Evolutionary conservation across 2,329 filamentous ascomycete species (phyloP).

Genomic region (Xylariales sp.): DNA sequence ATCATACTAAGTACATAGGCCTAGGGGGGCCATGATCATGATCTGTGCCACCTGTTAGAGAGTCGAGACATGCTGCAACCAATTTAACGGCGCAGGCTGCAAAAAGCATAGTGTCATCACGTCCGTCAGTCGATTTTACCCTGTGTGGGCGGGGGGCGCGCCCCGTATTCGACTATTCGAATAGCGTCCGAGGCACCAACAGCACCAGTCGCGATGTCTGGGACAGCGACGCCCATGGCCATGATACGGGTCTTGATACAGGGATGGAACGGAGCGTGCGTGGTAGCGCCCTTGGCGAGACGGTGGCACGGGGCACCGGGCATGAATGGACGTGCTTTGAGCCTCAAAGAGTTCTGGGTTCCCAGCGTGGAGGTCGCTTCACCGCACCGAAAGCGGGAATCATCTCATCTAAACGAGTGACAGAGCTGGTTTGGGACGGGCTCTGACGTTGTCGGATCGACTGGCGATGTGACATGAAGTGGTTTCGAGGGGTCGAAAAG

Average conservation of each 20-base stretch:
- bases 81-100: constrained; percentile 17
- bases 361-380: background rate
- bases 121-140: constrained; percentile 18
- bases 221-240: constrained; percentile 37
- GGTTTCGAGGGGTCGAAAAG: constrained; percentile 42
- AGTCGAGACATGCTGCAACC: constrained; percentile 9
- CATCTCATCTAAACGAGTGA: constrained; percentile 2
- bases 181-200: constrained; percentile 7
- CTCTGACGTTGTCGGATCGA: constrained; percentile 53
- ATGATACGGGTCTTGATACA: constrained; percentile 38
- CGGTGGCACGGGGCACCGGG: constrained; percentile 10
- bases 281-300: constrained; percentile 36
- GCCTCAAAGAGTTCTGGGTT: background rate
- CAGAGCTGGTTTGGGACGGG: constrained; percentile 16
- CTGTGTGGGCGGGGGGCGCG: constrained; percentile 10
- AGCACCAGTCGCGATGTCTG: constrained; percentile 31
- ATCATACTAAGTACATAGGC: constrained; percentile 17
- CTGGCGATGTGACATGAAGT: constrained; percentile 52
- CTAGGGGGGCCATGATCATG: constrained; percentile 19
- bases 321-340: constrained; percentile 29
- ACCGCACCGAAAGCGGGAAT: constrained; percentile 13
- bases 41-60: constrained; percentile 14
- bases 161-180: constrained; percentile 9
- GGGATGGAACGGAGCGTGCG: constrained; percentile 25
- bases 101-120: constrained; percentile 14